These are phyloP conservation scores for Coniferiporia weirii DNA, from an alignment of 1,284 basidiomycete species.

Conservation along the genomic window DNA sequence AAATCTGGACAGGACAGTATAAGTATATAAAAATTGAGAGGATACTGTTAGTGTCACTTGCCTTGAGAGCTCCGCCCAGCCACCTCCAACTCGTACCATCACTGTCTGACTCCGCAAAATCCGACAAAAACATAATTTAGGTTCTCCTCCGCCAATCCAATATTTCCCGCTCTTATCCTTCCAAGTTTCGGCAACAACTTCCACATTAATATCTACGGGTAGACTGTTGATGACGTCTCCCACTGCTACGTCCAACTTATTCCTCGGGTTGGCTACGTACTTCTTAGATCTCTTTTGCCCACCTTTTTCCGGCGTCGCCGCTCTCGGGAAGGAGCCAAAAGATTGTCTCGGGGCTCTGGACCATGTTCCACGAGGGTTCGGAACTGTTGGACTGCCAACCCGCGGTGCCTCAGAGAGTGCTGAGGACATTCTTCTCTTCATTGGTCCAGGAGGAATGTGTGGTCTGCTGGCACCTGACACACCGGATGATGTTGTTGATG, in stretches of 20 bases:
- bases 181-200: constrained; percentile 80
- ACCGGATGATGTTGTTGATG: constrained; percentile 31
- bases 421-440: constrained; percentile 49
- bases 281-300: constrained; percentile 40
- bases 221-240: constrained; percentile 87
- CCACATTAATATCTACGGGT: constrained; percentile 79
- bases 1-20: constrained; percentile 50
- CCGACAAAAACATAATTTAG: constrained; percentile 86
- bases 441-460: constrained; percentile 29
- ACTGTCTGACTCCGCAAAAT: constrained; percentile 90
- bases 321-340: constrained; percentile 38
- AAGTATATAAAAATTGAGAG: not conserved
- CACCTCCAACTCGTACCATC: constrained; percentile 93
- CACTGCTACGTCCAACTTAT: constrained; percentile 87
- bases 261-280: constrained; percentile 83
- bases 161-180: constrained; percentile 91
- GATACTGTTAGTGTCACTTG: constrained; percentile 33
- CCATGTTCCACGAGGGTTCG: constrained; percentile 49
- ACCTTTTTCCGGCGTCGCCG: constrained; percentile 42
- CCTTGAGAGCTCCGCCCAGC: constrained; percentile 90
- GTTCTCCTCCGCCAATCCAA: constrained; percentile 88
- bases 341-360: constrained; percentile 61
- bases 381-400: constrained; percentile 31
- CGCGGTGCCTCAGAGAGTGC: constrained; percentile 42
- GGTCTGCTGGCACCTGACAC: constrained; percentile 30